These are phyloP conservation scores for Thelephora terrestris DNA, from an alignment of 1,284 basidiomycete genomes.

Conservation along the genomic window DNA sequence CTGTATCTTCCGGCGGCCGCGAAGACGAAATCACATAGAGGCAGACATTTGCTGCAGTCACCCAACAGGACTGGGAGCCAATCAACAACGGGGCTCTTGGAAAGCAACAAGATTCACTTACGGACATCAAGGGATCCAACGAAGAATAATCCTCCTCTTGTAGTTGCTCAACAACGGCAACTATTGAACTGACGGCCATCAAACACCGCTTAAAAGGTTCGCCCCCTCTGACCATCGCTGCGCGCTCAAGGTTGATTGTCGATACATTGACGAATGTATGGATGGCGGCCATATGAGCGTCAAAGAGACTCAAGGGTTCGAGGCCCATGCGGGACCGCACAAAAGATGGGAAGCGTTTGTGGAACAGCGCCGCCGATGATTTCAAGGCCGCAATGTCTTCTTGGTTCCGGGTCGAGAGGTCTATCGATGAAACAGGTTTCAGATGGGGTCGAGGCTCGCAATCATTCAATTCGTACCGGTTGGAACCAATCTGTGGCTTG, in stretches of 20 bases:
- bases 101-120: slow-evolving; percentile 15
- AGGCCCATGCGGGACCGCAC: slow-evolving; percentile 13
- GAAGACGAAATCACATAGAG: slow-evolving; percentile 21
- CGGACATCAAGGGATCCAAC: slow-evolving; percentile 41
- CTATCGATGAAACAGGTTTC: slow-evolving; percentile 31
- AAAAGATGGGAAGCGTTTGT: too few species aligned
- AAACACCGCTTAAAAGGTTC: slow-evolving; percentile 27
- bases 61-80: slow-evolving; percentile 28
- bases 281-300: slow-evolving; percentile 37
- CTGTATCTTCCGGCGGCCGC: slow-evolving; percentile 13
- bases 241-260: slow-evolving; percentile 38
- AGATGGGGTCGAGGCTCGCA: slow-evolving; percentile 32
- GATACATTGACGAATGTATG: slow-evolving; percentile 41
- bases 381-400: slow-evolving; percentile 18
- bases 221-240: slow-evolving; percentile 23
- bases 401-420: slow-evolving; percentile 27
- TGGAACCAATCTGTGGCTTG: slow-evolving; percentile 17
- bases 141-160: slow-evolving; percentile 38
- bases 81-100: not conserved
- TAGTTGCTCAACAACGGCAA: slow-evolving; percentile 35
- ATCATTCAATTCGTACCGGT: slow-evolving; percentile 27
- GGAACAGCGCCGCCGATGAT: too few species aligned
- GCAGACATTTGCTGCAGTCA: slow-evolving; percentile 29
- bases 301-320: slow-evolving; percentile 21
- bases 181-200: slow-evolving; percentile 34